Conservation (phyloP, 495 filamentous ascomycete genomes). For the Penicillium lividum region DNA sequence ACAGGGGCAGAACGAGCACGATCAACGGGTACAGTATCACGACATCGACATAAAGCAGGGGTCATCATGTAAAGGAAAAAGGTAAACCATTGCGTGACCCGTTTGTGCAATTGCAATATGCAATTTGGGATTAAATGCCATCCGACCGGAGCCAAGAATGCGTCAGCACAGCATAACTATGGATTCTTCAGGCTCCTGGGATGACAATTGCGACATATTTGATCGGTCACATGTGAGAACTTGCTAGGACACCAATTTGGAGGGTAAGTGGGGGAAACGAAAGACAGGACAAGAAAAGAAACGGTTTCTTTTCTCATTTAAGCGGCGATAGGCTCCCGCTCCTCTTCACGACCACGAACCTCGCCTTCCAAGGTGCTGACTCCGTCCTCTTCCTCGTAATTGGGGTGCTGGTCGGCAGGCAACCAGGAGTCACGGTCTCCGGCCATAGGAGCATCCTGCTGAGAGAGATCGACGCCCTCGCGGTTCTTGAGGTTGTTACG, state of each 20-base stretch:
- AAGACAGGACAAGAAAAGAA: slow-evolving; percentile 5
- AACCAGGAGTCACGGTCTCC: slow-evolving; percentile 86
- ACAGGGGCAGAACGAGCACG: slow-evolving; percentile 17
- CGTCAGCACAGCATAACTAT: not conserved
- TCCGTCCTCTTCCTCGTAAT: slow-evolving; percentile 61
- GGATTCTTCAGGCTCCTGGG: not conserved
- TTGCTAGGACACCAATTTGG: not conserved
- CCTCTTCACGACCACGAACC: slow-evolving; percentile 61
- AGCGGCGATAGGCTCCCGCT: slow-evolving; percentile 45
- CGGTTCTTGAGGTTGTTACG: slow-evolving; percentile 59
- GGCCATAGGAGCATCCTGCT: slow-evolving; percentile 80
- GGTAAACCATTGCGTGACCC: not conserved
- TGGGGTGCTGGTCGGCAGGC: slow-evolving; percentile 73
- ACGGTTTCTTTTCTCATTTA: slow-evolving; percentile 17
- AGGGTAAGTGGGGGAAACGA: slow-evolving; percentile 11
- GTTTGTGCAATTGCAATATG: not conserved
- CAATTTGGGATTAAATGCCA: no score
- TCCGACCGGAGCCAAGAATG: not conserved
- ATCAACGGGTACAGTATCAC: slow-evolving; percentile 20
- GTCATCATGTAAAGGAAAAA: slow-evolving; percentile 7
- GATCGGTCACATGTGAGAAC: not conserved
- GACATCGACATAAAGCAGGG: slow-evolving; percentile 22
- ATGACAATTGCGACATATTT: not conserved
- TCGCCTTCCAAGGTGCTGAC: slow-evolving; percentile 55
- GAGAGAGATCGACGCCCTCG: slow-evolving; percentile 73